Base-by-base conservation (phyloP, 1,139 yeast species). In the Yamadazyma membranifaciens region DNA sequence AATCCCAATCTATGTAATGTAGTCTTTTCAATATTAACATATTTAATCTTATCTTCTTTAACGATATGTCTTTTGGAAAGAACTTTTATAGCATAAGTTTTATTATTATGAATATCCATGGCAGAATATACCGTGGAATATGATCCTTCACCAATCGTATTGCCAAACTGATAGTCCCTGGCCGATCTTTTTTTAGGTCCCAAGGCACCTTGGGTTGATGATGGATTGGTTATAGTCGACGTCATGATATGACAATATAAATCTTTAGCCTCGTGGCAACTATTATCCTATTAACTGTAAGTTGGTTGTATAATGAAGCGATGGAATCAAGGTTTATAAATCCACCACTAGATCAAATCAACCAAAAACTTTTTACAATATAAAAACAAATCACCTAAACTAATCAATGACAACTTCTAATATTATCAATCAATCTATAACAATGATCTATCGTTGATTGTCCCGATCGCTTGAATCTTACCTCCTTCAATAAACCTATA, bases 71-170 rank as follows among this genome's bases (percentile, higher is more conserved):
- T 74, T 53, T 86, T 86, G 46, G 83, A 83, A 39, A 85, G 69
- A 2, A 85, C 83, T 55, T 86, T 86, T 25, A 85, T 81, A 17
- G 95, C 95, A 56, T 75, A 86, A 6, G 83, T 73, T 47, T 75
- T 75, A 29, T 67, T 67, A 28, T 78, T 75, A 39, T 73, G 76
- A 28, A 67, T 56, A 48, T 86, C 88, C 1, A 82, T 71, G 1
- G 89, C 94, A 33, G 84, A 66, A 48, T 76, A 69, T 6, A 86
- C 95, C 0, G 88, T 84, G 4, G 91, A 83, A 56, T 85, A 86
- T 0, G 92, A 84, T 2, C 95, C 95, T 59, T 83, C 91, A 12
- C 95, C 95, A 28, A 86, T 67, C 27, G 78, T 78, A 36, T 81
- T 78, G 2, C 91, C 91, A 47, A 85, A 75, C 51, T 78, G 81